phyloP scores from a whole-genome alignment of 2,329 filamentous ascomycete genomes.

The Colletotrichum camelliae region DNA sequence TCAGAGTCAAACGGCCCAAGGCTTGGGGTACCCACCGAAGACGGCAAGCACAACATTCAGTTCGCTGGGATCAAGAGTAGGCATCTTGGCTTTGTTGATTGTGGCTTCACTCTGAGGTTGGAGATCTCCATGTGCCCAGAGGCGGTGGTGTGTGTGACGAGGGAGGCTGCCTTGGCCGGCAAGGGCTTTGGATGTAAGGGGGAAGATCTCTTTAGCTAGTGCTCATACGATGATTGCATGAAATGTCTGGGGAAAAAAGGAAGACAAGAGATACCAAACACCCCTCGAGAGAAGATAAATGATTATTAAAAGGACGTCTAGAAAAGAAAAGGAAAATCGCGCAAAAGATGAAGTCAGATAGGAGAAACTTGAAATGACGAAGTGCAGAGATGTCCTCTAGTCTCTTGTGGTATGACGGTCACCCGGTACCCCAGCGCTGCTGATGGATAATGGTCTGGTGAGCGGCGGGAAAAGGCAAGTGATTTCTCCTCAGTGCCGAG shows the following conservation, averaged over 20 bases:
- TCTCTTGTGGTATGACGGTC: constrained; percentile 13
- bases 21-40: constrained; percentile 38
- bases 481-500: constrained; percentile 1
- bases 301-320: neutral
- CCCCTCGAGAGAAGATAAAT: neutral
- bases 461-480: neutral
- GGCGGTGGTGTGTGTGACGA: constrained; percentile 3
- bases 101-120: neutral
- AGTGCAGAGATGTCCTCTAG: neutral
- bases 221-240: neutral
- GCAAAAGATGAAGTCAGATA: neutral
- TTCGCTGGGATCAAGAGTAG: constrained; percentile 26
- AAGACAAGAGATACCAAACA: neutral
- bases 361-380: constrained; percentile 5
- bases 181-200: neutral
- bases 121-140: neutral
- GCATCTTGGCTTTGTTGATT: constrained; percentile 22
- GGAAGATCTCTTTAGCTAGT: neutral
- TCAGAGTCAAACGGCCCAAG: neutral
- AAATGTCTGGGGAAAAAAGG: neutral
- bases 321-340: neutral
- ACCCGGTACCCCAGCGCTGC: constrained; percentile 15
- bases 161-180: constrained; percentile 14
- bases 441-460: constrained; percentile 18
- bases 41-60: constrained; percentile 57